phyloP scores from a whole-genome alignment of 192 early-diverging fungal genomes.

The Gigaspora rosea region DNA sequence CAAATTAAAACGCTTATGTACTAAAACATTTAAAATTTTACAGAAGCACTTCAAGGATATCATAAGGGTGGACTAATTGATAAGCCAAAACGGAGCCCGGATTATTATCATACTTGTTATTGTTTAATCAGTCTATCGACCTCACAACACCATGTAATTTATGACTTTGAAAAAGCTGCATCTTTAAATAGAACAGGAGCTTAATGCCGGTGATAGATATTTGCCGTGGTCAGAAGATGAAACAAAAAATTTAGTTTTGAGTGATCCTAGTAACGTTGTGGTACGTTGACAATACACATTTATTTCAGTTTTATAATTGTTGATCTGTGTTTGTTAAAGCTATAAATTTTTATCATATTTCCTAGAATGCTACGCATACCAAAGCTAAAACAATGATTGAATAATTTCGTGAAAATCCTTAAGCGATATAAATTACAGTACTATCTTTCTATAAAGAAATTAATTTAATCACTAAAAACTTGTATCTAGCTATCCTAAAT shows the following conservation, averaged over 20 bases:
- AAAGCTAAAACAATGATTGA: slow-evolving; percentile 49
- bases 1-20: not conserved
- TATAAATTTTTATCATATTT: not conserved
- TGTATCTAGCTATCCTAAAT: too few species aligned
- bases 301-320: not conserved
- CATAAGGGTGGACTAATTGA: slow-evolving; percentile 82
- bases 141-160: slow-evolving; percentile 73
- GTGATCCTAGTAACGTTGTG: slow-evolving; percentile 53
- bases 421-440: too few species aligned
- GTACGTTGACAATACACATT: slow-evolving; percentile 30
- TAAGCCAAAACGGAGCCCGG: slow-evolving; percentile 83
- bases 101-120: slow-evolving; percentile 97
- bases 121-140: slow-evolving; percentile 82
- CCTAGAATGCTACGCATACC: slow-evolving; percentile 62
- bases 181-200: not conserved
- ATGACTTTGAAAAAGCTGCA: slow-evolving; percentile 32
- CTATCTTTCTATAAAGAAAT: too few species aligned
- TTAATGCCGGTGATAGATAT: slow-evolving; percentile 41
- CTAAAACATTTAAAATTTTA: not conserved
- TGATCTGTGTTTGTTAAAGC: not conserved
- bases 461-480: too few species aligned
- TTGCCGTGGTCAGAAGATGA: slow-evolving; percentile 42
- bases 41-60: slow-evolving; percentile 85
- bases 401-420: slow-evolving; percentile 45
- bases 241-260: slow-evolving; percentile 43